These are phyloP conservation scores for Chaetomium strumarium DNA, from an alignment of 2,329 filamentous ascomycete genomes.

Conservation along the genomic window DNA sequence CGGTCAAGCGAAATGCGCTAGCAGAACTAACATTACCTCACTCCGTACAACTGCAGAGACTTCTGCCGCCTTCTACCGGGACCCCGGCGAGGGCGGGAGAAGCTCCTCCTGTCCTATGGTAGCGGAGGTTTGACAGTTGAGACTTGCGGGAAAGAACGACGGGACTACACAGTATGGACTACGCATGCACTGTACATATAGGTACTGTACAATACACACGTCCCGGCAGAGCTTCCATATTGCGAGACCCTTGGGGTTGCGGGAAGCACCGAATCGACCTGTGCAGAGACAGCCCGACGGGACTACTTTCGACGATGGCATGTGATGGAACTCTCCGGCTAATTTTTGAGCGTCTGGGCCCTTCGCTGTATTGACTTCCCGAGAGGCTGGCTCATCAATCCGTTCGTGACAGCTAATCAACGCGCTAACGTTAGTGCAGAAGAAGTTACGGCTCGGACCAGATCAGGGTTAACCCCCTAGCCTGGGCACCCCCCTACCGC, in stretches of 20 bases:
- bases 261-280: too few species aligned
- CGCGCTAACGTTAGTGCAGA: too few species aligned
- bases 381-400: conserved; percentile 10
- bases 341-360: not conserved
- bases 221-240: not conserved
- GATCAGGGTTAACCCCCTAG: conserved; percentile 18
- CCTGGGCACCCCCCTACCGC: conserved; percentile 15
- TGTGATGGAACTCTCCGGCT: not conserved
- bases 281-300: not conserved
- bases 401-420: conserved; percentile 13
- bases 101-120: not conserved
- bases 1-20: conserved; percentile 11
- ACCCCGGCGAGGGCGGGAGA: conserved; percentile 9
- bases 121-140: conserved; percentile 6
- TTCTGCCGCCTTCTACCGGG: conserved; percentile 24
- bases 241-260: not conserved
- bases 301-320: too few species aligned
- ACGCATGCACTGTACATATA: too few species aligned
- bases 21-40: conserved; percentile 1
- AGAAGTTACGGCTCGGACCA: conserved; percentile 7
- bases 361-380: conserved; percentile 3
- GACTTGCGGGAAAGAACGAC: too few species aligned
- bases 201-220: too few species aligned
- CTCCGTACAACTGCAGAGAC: conserved; percentile 6
- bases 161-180: too few species aligned